These are phyloP conservation scores for Candida coquimbonensis DNA, from an alignment of 805 yeast species.

Conservation along the genomic window DNA sequence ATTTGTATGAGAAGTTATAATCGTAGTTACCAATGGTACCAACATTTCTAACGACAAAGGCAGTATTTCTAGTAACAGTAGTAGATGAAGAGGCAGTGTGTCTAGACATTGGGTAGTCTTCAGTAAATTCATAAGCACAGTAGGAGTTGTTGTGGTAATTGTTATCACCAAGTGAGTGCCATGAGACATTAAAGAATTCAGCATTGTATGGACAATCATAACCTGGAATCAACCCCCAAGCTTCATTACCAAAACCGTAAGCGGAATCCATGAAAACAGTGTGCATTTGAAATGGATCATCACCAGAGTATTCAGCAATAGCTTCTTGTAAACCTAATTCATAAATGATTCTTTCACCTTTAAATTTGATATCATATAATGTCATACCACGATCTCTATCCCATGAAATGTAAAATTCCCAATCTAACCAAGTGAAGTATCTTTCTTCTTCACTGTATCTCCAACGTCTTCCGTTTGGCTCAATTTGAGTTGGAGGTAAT, in stretches of 20 bases:
- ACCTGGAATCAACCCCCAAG: slow-evolving; percentile 25
- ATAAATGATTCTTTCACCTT: slow-evolving; percentile 24
- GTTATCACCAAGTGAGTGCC: slow-evolving; percentile 21
- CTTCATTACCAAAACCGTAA: slow-evolving; percentile 25
- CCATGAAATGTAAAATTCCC: slow-evolving; percentile 24
- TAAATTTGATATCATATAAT: slow-evolving; percentile 21
- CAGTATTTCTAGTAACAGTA: slow-evolving; percentile 20
- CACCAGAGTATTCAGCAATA: slow-evolving; percentile 25
- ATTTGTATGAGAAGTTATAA: slow-evolving; percentile 21
- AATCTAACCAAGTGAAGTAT: slow-evolving; percentile 26
- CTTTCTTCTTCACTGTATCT: slow-evolving; percentile 19
- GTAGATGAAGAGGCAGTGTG: slow-evolving; percentile 15
- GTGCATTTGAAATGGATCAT: slow-evolving; percentile 25
- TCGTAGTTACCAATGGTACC: slow-evolving; percentile 23
- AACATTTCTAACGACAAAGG: slow-evolving; percentile 19
- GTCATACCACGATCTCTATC: slow-evolving; percentile 21
- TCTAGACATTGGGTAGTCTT: slow-evolving; percentile 20
- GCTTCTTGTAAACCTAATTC: slow-evolving; percentile 26
- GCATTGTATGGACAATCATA: slow-evolving; percentile 26
- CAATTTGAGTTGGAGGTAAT: slow-evolving; percentile 18
- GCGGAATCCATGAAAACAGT: slow-evolving; percentile 21
- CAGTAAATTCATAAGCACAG: slow-evolving; percentile 21
- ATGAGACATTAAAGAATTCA: slow-evolving; percentile 22
- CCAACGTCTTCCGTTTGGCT: slow-evolving; percentile 26
- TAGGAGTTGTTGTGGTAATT: slow-evolving; percentile 22